Percentiles rank a stretch among this genome's conserved stretches.
Conservation (phyloP, 352 stramenopile genomes). For the Globisporangium lucens region DNA sequence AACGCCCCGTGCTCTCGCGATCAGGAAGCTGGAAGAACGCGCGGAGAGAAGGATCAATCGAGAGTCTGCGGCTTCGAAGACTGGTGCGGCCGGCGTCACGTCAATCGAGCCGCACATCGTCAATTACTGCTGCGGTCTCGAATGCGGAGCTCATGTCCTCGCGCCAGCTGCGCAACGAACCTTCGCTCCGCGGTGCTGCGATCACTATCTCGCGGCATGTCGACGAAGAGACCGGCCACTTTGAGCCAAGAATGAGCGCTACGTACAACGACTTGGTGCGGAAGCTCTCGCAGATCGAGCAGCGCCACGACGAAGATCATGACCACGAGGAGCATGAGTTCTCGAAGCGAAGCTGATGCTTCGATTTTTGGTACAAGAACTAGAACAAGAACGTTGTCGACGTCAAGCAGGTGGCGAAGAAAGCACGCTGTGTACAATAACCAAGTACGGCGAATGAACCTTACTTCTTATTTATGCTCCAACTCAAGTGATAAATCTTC, state of each 20-base stretch:
- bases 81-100: constrained; percentile 24
- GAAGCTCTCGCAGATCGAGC: constrained; percentile 17
- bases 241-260: not conserved
- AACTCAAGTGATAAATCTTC: too few relatives aligned
- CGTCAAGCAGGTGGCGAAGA: not conserved
- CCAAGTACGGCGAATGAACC: not conserved
- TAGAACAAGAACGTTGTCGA: not conserved
- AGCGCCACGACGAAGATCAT: constrained; percentile 19
- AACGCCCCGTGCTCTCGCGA: constrained; percentile 28
- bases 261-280: constrained; percentile 6
- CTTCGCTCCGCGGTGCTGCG: constrained; percentile 6
- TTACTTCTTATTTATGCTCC: not conserved
- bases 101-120: constrained; percentile 30
- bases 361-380: not conserved
- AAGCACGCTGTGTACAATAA: too few relatives aligned
- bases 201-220: not conserved
- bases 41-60: constrained; percentile 30
- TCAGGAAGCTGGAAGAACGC: constrained; percentile 54
- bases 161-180: constrained; percentile 26
- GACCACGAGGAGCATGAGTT: constrained; percentile 1
- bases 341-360: not conserved
- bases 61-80: constrained; percentile 33
- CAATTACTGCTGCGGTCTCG: constrained; percentile 24
- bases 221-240: constrained; percentile 8
- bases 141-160: constrained; percentile 23